Base-by-base conservation (phyloP, 495 filamentous ascomycete genomes). In the Thozetella sp. region DNA sequence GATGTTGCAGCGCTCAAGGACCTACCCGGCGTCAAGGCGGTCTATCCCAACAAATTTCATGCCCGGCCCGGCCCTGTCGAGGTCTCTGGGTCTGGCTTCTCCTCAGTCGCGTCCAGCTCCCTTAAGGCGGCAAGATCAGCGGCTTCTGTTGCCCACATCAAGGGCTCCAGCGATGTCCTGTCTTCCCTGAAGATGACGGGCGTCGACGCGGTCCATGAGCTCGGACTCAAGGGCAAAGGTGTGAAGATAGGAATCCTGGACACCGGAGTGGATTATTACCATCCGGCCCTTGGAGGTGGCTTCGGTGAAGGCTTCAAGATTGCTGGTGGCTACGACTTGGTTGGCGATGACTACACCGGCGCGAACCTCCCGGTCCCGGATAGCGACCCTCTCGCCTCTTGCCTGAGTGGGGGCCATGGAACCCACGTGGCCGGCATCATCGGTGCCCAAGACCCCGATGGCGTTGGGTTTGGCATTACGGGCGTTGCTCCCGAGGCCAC, bases 281-380 rank as follows among this genome's bases (percentile, higher is more conserved):
- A 76, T 45, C 71, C 75, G 10, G 72, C 71, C 22, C 63, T 76
- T 13, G 73, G 73, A 30, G 73, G 72, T 22, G 70, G 69, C 9
- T 62, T 73, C 52, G 74, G 74, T n/a, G 51, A 63, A 25, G 70
- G 64, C 9, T 76, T 66, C 59, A 68, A 73, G 60, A 67, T 77
- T 30, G 54, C 60, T 27, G 70, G 68, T 9, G 71, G 71, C 11
- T 62, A 59, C 17, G 71, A 72, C 51, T 61, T 72, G 45, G 68
- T 71, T 2, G 68, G 68, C 1, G 68, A 71, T 54, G 59, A 53
- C 27, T 71, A 60, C 24, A n/a, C 30, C n/a, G 63, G 60, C n/a
- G 30, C 40, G 1, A 43, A 19, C 60, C 60, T 4, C 27, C 24
- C 13, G 55, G 58, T 55, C 25, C 67, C 70, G 25, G 66, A 70